Evolutionary conservation across 306 rosid genomes (phyloP).

Genomic region (Sphenostylis stenocarpa): DNA sequence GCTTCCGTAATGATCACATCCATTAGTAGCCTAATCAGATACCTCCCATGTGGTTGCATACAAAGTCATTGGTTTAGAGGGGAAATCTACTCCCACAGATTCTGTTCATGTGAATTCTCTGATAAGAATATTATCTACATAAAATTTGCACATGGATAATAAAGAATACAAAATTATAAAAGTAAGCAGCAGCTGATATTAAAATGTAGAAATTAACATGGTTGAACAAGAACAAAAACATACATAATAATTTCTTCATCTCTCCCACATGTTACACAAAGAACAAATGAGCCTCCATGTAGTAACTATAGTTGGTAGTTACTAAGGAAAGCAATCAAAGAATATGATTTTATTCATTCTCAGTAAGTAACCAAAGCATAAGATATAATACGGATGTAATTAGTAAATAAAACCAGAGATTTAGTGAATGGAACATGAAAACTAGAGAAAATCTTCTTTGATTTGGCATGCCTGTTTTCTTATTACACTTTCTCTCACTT

Average conservation of each 20-base stretch:
- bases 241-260: neutral
- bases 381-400: neutral
- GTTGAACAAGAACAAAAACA: neutral
- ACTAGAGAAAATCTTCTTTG: neutral
- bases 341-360: too few relatives aligned
- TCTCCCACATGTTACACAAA: too few relatives aligned
- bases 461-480: neutral
- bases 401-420: neutral
- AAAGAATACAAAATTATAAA: neutral
- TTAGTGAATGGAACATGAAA: neutral
- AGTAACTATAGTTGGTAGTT: neutral
- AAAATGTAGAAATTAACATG: neutral
- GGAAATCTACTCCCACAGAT: neutral
- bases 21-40: neutral
- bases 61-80: neutral
- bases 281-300: neutral
- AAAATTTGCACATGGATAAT: neutral
- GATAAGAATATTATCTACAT: neutral
- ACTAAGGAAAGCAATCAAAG: neutral
- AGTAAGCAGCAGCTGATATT: neutral
- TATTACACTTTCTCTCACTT: neutral
- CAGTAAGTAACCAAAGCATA: too few relatives aligned
- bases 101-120: neutral
- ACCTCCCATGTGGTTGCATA: neutral
- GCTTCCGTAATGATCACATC: too few relatives aligned